Evolutionary conservation across 495 filamentous ascomycete species (phyloP).

Genomic region (Schizothecium vesticola): DNA sequence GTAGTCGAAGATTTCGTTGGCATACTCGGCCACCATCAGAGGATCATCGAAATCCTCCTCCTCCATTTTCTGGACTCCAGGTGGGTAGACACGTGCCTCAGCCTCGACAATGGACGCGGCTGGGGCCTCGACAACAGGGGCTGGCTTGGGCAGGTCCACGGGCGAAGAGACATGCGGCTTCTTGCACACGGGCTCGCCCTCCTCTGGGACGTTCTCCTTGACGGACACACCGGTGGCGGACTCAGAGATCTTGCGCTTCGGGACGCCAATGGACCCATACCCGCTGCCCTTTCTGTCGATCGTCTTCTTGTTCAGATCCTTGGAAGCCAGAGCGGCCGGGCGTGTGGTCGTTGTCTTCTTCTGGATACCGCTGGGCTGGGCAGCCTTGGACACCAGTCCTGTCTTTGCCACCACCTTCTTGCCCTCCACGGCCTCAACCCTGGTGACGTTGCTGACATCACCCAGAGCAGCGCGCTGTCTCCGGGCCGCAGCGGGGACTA

Average conservation of each 20-base stretch:
- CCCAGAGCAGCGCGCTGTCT: slow-evolving; percentile 74
- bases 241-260: slow-evolving; percentile 56
- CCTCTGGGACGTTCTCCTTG: slow-evolving; percentile 55
- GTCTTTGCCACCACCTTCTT: slow-evolving; percentile 66
- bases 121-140: slow-evolving; percentile 9
- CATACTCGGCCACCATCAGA: slow-evolving; percentile 96
- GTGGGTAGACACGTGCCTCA: slow-evolving; percentile 37
- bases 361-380: slow-evolving; percentile 68
- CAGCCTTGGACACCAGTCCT: slow-evolving; percentile 71
- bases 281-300: slow-evolving; percentile 67
- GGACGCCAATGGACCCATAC: slow-evolving; percentile 57
- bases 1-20: slow-evolving; percentile 96
- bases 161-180: slow-evolving; percentile 36
- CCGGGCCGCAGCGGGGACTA: slow-evolving; percentile 45
- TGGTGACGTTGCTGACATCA: slow-evolving; percentile 92
- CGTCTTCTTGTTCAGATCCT: slow-evolving; percentile 62
- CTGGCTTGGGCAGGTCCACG: slow-evolving; percentile 37
- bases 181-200: slow-evolving; percentile 51
- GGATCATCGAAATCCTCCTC: slow-evolving; percentile 86
- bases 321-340: slow-evolving; percentile 56
- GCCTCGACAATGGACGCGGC: neutral
- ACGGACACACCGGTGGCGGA: slow-evolving; percentile 44
- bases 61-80: slow-evolving; percentile 65
- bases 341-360: slow-evolving; percentile 62
- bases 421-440: slow-evolving; percentile 59